Evolutionary conservation across 2,329 filamentous ascomycete genomes (phyloP), one percentile per base, ranked within the genome.

Genomic region (Xylariaceae sp.): DNA sequence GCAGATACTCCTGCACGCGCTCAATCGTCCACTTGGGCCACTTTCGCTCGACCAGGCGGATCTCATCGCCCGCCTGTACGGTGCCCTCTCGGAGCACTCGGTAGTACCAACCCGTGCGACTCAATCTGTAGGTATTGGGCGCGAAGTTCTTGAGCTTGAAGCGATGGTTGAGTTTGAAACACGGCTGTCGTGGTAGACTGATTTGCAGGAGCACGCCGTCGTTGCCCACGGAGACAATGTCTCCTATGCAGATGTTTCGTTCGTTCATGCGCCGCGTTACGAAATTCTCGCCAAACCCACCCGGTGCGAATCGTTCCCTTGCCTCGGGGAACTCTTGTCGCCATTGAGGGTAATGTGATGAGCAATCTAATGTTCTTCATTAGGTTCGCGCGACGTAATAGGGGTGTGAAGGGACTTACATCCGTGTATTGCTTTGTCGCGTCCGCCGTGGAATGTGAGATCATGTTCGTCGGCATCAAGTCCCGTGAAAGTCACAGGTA

Each of bases 81-180:
- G 61, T 67, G 0, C 84, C 83, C 31, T 77, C 73, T 2, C 69
- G 68, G 14, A 86, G 60, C 1, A 87, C 77, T 2, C 82, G 76
- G 56, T 85, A 86, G 61, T 85, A 80, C 83, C 82, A 87, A 0
- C 83, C 83, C 0, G 82, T 85, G 1, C 82, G 75, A 49, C 78
- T 78, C 2, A 69, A 70, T 53, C 75, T 72, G 66, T 79, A 83
- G 0, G 80, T 78, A 17, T 73, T 69, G 1, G 76, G 76, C 4
- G 82, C 79, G 64, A 86, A 85, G 52, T 82, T 77, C 58, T 80
- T 80, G 10, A 84, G 68, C 32, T 77, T 73, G 63, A 87, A 87
- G 1, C 83, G 80, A 58, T 86, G 82, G 61, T 86, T 87, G 9
- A 87, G 73, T 61, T 86, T 87, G 68, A 79, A 86, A 67, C 83